Evolutionary conservation across 495 filamentous ascomycete genomes (phyloP).

Genomic region (Monascus purpureus): DNA sequence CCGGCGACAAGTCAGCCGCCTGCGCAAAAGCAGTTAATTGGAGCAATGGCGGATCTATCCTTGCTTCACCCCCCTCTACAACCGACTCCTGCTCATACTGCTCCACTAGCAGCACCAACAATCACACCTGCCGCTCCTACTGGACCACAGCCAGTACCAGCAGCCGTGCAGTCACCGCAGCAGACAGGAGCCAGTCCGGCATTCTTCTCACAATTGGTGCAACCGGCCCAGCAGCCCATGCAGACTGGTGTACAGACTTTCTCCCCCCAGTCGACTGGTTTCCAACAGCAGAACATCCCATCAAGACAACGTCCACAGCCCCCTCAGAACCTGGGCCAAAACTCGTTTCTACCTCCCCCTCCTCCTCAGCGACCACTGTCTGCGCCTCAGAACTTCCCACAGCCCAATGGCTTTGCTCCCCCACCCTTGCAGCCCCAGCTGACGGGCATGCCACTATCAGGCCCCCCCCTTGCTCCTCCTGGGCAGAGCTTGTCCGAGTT

Average conservation of each 20-base stretch:
- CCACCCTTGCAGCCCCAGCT: slow-evolving; percentile 73
- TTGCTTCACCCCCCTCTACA: slow-evolving; percentile 62
- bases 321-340: slow-evolving; percentile 46
- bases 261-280: slow-evolving; percentile 32
- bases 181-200: slow-evolving; percentile 33
- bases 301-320: slow-evolving; percentile 62
- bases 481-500: slow-evolving; percentile 67
- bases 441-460: slow-evolving; percentile 49
- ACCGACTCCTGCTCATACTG: slow-evolving; percentile 47
- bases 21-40: slow-evolving; percentile 43
- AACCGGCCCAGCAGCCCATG: slow-evolving; percentile 19
- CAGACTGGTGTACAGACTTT: slow-evolving; percentile 15
- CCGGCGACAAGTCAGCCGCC: slow-evolving; percentile 24
- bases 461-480: slow-evolving; percentile 45
- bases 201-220: slow-evolving; percentile 38
- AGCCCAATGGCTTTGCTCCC: slow-evolving; percentile 56
- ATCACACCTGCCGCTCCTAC: slow-evolving; percentile 20
- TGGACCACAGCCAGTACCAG: slow-evolving; percentile 15
- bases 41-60: slow-evolving; percentile 67
- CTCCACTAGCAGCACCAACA: slow-evolving; percentile 23
- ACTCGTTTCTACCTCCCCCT: slow-evolving; percentile 60
- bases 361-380: slow-evolving; percentile 76
- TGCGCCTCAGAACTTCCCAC: slow-evolving; percentile 67
- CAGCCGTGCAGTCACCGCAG: slow-evolving; percentile 36
- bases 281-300: slow-evolving; percentile 27